phyloP scores from a whole-genome alignment of 371 early-diverging fungal species.

The Rhizopus arrhizus region DNA sequence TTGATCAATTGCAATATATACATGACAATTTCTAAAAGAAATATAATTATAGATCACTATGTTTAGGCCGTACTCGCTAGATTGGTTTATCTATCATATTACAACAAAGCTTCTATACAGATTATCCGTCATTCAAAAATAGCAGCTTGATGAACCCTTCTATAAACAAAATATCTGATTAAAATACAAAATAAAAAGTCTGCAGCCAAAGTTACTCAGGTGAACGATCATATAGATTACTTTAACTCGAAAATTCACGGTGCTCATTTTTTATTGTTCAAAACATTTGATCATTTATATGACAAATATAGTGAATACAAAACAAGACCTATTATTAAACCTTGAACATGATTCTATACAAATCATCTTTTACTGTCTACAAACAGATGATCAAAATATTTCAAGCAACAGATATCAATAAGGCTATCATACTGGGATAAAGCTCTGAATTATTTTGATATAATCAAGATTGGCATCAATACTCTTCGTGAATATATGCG shows the following conservation, averaged over 20 bases:
- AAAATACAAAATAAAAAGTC: conserved; percentile 57
- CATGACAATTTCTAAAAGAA: too few species aligned
- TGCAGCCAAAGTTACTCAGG: conserved; percentile 16
- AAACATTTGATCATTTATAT: neutral
- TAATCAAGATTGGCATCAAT: conserved; percentile 39
- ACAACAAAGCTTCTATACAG: too few species aligned
- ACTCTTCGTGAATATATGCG: conserved; percentile 16
- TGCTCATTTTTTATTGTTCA: conserved; percentile 12
- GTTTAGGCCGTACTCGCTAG: too few species aligned
- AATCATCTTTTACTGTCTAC: conserved; percentile 63
- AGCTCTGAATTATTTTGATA: conserved; percentile 29
- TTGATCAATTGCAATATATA: too few species aligned
- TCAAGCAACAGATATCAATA: conserved; percentile 46
- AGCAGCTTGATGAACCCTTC: conserved; percentile 62
- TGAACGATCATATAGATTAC: conserved; percentile 36
- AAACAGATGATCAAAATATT: conserved; percentile 40
- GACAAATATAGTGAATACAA: conserved; percentile 37
- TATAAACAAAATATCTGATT: conserved; percentile 54
- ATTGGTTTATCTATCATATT: too few species aligned
- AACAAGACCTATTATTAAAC: conserved; percentile 57
- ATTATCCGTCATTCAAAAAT: too few species aligned
- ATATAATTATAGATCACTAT: too few species aligned
- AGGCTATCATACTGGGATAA: conserved; percentile 42
- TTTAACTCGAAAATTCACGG: conserved; percentile 51
- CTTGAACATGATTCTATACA: conserved; percentile 56